Evolutionary conservation across 176 grass and related monocot genomes (phyloP), one percentile per base, ranked within the genome.

Genomic region (Zea luxurians): DNA sequence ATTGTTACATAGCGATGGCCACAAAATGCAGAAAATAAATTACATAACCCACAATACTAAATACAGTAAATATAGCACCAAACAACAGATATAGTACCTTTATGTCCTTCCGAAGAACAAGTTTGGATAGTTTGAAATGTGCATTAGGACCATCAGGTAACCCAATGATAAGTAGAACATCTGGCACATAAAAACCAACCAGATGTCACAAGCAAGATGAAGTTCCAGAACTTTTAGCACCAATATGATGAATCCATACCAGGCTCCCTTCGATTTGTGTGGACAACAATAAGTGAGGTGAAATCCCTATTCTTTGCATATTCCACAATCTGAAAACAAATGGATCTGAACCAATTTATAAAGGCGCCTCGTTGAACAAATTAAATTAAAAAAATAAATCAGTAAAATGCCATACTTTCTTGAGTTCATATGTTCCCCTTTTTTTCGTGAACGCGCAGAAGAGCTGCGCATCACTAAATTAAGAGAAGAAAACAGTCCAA

Each of bases 361-460:
- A 68, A 66, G 37, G 4, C 37, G 38, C 4, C 57, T 81, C 53
- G 68, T 38, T 63, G 5, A 77, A 77, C 10, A 35, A 89, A 86
- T 36, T 21, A 9, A n/a, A 92, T 43, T 0, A 11, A 42, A 11
- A 75, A 17, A 12, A n/a, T 40, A 69, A 27, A 27, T 27, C 17
- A 38, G 38, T 27, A 64, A 55, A 13, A 13, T n/a, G 15, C 0
- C 77, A 70, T 89, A 99, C 92, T 87, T 95, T 99, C 84, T 99
- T 99, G 63, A 99, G 90, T 73, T 99, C 96, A 67, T 95, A 91
- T 41, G 92, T 99, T 79, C 96, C 96, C 80, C 96, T 99, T 80
- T 92, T 87, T 81, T n/a, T n/a, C n/a, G n/a, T n/a, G n/a, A n/a
- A n/a, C n/a, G n/a, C n/a, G n/a, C n/a, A n/a, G n/a, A n/a, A n/a